Conservation (phyloP, 208 protist genomes). For the Trypanosoma brucei region DNA sequence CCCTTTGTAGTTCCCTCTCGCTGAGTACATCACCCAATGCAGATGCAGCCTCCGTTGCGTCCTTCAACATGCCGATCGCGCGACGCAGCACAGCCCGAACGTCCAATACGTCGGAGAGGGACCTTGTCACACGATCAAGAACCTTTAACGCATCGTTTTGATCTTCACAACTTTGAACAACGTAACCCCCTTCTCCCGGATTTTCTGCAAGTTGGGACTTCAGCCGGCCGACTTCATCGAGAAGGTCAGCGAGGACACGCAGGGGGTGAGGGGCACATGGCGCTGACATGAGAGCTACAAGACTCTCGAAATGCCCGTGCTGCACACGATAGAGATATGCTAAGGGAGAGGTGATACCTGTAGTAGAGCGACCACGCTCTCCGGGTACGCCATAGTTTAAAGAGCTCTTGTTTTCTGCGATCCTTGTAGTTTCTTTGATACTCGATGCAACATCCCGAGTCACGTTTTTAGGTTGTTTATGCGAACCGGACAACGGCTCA, state of each 20-base stretch:
- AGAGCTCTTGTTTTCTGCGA: no score
- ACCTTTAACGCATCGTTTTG: conserved; percentile 4
- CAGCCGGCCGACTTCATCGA: conserved; percentile 22
- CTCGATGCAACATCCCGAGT: no score
- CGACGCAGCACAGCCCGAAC: conserved; percentile 14
- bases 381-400: neutral
- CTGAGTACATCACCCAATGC: conserved; percentile 29
- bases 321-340: conserved; percentile 58
- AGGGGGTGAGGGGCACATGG: conserved; percentile 62
- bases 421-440: no score
- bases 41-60: conserved; percentile 14
- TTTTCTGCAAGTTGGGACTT: neutral
- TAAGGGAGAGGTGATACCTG: conserved; percentile 24
- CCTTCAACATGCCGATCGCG: conserved; percentile 11
- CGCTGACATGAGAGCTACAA: conserved; percentile 43
- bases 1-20: conserved; percentile 24
- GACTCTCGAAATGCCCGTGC: conserved; percentile 34
- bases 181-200: no score
- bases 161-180: no score
- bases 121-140: conserved; percentile 12
- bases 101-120: conserved; percentile 27
- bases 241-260: conserved; percentile 53
- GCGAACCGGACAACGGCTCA: no score
- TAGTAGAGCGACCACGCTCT: neutral
- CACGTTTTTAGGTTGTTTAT: no score